Evolutionary conservation across 441 rosid genomes (phyloP), one percentile per base, ranked within the genome.

Genomic region (Populus hybrid): DNA sequence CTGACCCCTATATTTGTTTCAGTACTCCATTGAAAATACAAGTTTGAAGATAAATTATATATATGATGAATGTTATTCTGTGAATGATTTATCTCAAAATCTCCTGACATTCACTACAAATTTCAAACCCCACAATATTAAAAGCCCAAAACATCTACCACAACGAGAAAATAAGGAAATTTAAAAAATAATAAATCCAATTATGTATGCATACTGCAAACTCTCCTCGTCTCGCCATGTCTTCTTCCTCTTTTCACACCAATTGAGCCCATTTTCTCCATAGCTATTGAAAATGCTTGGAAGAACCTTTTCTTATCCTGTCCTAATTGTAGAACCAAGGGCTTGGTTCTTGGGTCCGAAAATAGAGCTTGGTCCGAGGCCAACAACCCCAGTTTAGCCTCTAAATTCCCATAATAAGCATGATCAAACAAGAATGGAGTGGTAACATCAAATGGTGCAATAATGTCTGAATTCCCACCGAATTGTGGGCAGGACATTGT

Each of bases 241-340:
- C 70, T 85, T 8, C 83, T 78, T 10, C 91, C 90, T 0, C 86
- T 87, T 83, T 93, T 89, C 21, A 91, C 86, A 0, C 86, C 95
- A n/a, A 91, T 87, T 12, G 89, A 88, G 67, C 94, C 88, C 98
- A 93, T 89, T 84, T 88, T 94, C 28, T 85, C 87, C 95, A 94
- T 94, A 9, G 94, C 90, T 76, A 57, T 76, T 10, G 84, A 87
- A 46, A 95, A 95, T 79, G 91, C 91, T 2, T 50, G 63, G 76
- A 83, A 85, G 28, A 91, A 94, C 7, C 23, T 80, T 38, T 79
- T 61, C 64, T 61, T 53, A 6, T 75, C 81, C 7, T 82, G 82
- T 7, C 87, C 79, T 53, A 87, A 81, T 0, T 84, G 79, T 34
- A 86, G 88, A 28, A 93, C 90, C 1, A 89, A n/a, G 10, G 83